Percentiles rank a stretch among this genome's conserved stretches.
Evolutionary conservation across 73 alveolate genomes (phyloP).

Genomic region (Tetrahymena elliotti): DNA sequence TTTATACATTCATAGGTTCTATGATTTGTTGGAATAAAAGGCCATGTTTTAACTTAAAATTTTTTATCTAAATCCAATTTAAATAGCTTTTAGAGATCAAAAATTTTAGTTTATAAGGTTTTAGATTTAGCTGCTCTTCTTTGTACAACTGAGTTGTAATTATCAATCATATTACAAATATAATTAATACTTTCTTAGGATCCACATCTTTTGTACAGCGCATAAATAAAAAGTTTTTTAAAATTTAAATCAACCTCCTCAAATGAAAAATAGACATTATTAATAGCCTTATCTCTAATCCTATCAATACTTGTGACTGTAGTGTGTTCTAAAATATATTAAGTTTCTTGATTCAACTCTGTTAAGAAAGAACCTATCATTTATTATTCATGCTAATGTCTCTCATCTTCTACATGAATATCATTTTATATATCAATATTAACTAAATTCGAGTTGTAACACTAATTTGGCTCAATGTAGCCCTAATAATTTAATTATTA

Average conservation of each 20-base stretch:
- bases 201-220: not conserved
- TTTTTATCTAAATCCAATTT: slow-evolving; percentile 6
- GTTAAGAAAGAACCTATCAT: not conserved
- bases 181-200: not conserved
- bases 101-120: not conserved
- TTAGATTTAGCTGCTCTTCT: not conserved
- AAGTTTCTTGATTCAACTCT: not conserved
- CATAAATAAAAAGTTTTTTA: not conserved
- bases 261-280: not conserved
- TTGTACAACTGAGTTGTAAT: not conserved
- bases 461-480: not conserved
- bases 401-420: not conserved
- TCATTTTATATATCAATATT: not conserved
- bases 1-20: slow-evolving; percentile 15
- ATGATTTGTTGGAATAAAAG: slow-evolving; percentile 13
- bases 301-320: not conserved
- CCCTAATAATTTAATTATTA: not conserved
- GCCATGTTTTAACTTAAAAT: slow-evolving; percentile 18
- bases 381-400: not conserved
- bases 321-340: not conserved
- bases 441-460: not conserved
- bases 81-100: not conserved
- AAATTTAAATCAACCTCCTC: not conserved
- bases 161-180: not conserved
- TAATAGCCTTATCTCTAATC: not conserved